A percentile compares a stretch with the other conserved stretches of the same genome.
Evolutionary conservation across 306 rosid genomes (phyloP).

Genomic region (Prinsepia uniflora): DNA sequence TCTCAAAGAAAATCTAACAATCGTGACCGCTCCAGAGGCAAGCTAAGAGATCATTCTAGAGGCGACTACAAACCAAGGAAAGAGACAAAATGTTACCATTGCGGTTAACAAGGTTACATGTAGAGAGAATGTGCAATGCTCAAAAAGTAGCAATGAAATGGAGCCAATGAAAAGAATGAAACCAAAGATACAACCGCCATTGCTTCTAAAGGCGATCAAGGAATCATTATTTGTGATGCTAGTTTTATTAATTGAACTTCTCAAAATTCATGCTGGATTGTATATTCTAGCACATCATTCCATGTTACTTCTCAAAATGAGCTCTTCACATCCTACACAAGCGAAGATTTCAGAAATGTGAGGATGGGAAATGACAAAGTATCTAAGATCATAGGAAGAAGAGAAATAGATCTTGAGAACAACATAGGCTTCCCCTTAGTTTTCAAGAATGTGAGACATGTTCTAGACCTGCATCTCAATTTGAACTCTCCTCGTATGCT

Average conservation of each 20-base stretch:
- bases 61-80: background rate
- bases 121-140: background rate
- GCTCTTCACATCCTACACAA: no score
- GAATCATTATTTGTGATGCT: background rate
- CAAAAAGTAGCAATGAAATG: background rate
- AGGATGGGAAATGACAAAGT: no score
- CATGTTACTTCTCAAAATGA: no score
- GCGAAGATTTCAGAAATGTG: no score
- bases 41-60: background rate
- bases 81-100: background rate
- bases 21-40: background rate
- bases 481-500: background rate
- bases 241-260: background rate
- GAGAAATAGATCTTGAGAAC: no score
- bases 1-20: background rate
- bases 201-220: no score
- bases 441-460: background rate
- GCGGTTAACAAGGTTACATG: background rate
- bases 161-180: background rate
- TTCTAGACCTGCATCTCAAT: background rate
- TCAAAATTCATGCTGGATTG: background rate
- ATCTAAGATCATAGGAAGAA: no score
- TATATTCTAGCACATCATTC: background rate
- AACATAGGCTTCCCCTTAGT: no score
- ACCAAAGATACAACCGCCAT: background rate